A percentile compares a stretch with the other conserved stretches of the same genome.
These are phyloP conservation scores for Arthrinium phaeospermum DNA, from an alignment of 2,329 filamentous ascomycete species.

Conservation along the genomic window DNA sequence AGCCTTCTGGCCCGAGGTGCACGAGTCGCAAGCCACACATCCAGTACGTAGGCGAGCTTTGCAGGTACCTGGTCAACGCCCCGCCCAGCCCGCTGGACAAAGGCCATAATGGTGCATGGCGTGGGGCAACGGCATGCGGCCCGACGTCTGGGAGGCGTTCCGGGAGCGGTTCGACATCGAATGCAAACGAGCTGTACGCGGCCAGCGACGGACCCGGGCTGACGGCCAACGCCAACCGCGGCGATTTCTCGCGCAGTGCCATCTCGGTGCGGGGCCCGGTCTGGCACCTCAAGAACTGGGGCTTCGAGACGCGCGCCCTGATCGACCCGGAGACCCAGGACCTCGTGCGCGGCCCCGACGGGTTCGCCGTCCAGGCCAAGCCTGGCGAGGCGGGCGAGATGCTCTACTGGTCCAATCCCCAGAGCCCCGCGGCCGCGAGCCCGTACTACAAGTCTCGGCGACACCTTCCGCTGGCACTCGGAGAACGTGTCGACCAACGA, in stretches of 20 bases:
- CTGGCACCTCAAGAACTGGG: slow-evolving; percentile 55
- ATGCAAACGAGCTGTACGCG: slow-evolving; percentile 74
- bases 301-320: slow-evolving; percentile 68
- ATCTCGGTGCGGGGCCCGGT: slow-evolving; percentile 74
- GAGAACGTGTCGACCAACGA: slow-evolving; percentile 54
- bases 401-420: slow-evolving; percentile 61
- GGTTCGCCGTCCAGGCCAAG: slow-evolving; percentile 67
- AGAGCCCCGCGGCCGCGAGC: slow-evolving; percentile 60
- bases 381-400: slow-evolving; percentile 72
- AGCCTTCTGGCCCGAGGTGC: slow-evolving; percentile 74
- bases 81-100: slow-evolving; percentile 65
- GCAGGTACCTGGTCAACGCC: slow-evolving; percentile 73
- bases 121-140: slow-evolving; percentile 70
- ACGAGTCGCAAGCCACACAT: slow-evolving; percentile 71
- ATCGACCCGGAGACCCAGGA: slow-evolving; percentile 72
- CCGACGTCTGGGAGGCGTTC: slow-evolving; percentile 72
- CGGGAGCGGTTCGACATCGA: slow-evolving; percentile 65
- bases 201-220: slow-evolving; percentile 73
- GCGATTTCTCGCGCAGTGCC: slow-evolving; percentile 64
- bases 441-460: slow-evolving; percentile 68
- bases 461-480: slow-evolving; percentile 72
- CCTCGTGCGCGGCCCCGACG: slow-evolving; percentile 67
- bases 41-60: slow-evolving; percentile 79
- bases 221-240: slow-evolving; percentile 61
- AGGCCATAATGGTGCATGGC: slow-evolving; percentile 59